Base-by-base conservation (phyloP, 352 stramenopile genomes). In the Globisporangium middletonii region DNA sequence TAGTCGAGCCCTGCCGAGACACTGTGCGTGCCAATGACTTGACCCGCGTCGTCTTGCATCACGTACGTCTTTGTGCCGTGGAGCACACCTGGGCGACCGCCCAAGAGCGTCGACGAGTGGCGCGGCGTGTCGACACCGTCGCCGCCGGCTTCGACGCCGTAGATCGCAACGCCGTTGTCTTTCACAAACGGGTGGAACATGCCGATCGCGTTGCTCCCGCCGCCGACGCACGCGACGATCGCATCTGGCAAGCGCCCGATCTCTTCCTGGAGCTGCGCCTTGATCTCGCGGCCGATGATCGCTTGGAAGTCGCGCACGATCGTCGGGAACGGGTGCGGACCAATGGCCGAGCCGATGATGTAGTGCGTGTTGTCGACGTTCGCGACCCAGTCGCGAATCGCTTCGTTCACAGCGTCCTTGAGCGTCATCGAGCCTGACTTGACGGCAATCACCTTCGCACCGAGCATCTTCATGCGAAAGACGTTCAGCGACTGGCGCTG, bases 401-500 rank as follows among this genome's bases (percentile, higher is more conserved):
- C 97, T 73, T 99, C 96, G 69, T 98, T 99, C 57, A 99, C 98
- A 15, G 97, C 97, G 70, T 99, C 97, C 77, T 99, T 99, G 45
- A 99, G 83, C 50, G 96, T 99, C 62, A 88, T 74, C 63, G 96
- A 97, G 57, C 97, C 97, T 49, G 88, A 95, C 59, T 97, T 86
- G n/a, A 99, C 96, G 12, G 96, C 94, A n/a, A 98, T 77, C 16
- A 99, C 96, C 72, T 98, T 98, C 28, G 96, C 96, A 51, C 97
- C 96, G n/a, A 99, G 89, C 72, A 98, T 98, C 71, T 99, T 99
- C 97, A 99, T 99, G 52, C 96, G 92, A 69, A 99, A 99, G 5
- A 99, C 97, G 73, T 99, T 99, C 11, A 99, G 83, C 69, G 82
- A 94, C 82, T 99, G 97, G 64, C 96, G 82, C 72, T 98, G 80